Evolutionary conservation across 129 eudicot species (phyloP).

Genomic region (Oenanthe sinensis): DNA sequence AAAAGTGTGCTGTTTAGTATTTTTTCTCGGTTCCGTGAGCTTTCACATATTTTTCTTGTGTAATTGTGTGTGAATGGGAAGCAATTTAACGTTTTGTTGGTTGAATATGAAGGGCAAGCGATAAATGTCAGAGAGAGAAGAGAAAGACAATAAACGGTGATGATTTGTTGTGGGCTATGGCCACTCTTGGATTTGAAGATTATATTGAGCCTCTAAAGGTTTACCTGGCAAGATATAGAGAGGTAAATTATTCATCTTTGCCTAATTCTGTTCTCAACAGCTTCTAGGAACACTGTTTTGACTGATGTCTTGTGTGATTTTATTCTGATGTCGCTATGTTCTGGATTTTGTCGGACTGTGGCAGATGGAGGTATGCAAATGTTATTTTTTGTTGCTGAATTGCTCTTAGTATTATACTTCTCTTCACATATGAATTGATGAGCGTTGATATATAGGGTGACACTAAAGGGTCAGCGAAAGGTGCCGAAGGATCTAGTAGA

Average conservation of each 20-base stretch:
- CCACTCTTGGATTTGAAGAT: slow-evolving; percentile 76
- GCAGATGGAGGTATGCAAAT: slow-evolving; percentile 71
- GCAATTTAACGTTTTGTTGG: not conserved
- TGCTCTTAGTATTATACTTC: not conserved
- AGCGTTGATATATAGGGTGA: slow-evolving; percentile 44
- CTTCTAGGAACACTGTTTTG: not conserved
- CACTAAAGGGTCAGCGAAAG: slow-evolving; percentile 67
- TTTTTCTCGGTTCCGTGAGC: not conserved
- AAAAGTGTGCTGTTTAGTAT: too few relatives aligned
- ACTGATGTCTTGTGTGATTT: slow-evolving; percentile 22
- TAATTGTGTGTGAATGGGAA: not conserved
- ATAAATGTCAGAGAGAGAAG: slow-evolving; percentile 86
- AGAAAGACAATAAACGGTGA: slow-evolving; percentile 89
- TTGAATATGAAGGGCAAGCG: slow-evolving; percentile 64
- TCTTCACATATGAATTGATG: not conserved
- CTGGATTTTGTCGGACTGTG: slow-evolving; percentile 16
- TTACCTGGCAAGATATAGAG: slow-evolving; percentile 58
- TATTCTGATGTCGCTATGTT: slow-evolving; percentile 7
- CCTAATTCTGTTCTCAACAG: not conserved
- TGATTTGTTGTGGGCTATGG: slow-evolving; percentile 91
- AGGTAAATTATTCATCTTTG: slow-evolving; percentile 28
- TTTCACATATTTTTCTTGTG: not conserved
- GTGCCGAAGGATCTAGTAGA: slow-evolving; percentile 57
- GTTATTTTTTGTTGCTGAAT: slow-evolving; percentile 4
- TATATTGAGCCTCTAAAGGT: slow-evolving; percentile 77